Evolutionary conservation across 1,139 yeast genomes (phyloP).

Genomic region (Saccharomyces hybrid): DNA sequence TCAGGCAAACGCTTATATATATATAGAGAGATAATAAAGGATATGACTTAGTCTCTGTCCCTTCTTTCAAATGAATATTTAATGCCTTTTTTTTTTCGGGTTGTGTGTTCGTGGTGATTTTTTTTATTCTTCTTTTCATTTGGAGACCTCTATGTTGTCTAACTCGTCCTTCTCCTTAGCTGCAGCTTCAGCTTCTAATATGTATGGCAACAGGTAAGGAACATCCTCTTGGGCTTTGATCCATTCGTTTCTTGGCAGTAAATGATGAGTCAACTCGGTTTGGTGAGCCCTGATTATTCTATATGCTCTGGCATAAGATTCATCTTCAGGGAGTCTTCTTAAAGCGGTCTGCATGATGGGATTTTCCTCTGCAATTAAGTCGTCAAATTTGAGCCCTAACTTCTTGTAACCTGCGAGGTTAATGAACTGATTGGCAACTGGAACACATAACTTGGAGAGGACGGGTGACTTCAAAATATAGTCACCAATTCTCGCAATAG

Average conservation of each 20-base stretch:
- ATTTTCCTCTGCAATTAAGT: slow-evolving; percentile 78
- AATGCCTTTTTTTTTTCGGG: not conserved
- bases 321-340: slow-evolving; percentile 75
- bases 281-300: slow-evolving; percentile 91
- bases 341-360: slow-evolving; percentile 83
- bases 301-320: slow-evolving; percentile 82
- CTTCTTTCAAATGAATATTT: not conserved
- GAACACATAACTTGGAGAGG: slow-evolving; percentile 65
- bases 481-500: slow-evolving; percentile 75
- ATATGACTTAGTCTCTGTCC: not conserved
- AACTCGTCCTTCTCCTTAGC: slow-evolving; percentile 79
- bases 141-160: slow-evolving; percentile 51
- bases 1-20: not conserved
- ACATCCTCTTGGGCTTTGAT: slow-evolving; percentile 76
- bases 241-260: slow-evolving; percentile 75
- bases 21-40: not conserved
- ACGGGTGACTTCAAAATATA: slow-evolving; percentile 75
- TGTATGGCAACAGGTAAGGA: slow-evolving; percentile 78
- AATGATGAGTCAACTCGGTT: slow-evolving; percentile 71
- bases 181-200: slow-evolving; percentile 92
- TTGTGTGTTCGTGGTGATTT: not conserved
- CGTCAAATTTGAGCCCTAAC: slow-evolving; percentile 85
- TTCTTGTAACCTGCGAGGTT: slow-evolving; percentile 85
- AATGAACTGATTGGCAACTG: slow-evolving; percentile 68
- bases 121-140: not conserved